Evolutionary conservation across 495 filamentous ascomycete species (phyloP).

Genomic region (Hyaloscypha hepaticicola): DNA sequence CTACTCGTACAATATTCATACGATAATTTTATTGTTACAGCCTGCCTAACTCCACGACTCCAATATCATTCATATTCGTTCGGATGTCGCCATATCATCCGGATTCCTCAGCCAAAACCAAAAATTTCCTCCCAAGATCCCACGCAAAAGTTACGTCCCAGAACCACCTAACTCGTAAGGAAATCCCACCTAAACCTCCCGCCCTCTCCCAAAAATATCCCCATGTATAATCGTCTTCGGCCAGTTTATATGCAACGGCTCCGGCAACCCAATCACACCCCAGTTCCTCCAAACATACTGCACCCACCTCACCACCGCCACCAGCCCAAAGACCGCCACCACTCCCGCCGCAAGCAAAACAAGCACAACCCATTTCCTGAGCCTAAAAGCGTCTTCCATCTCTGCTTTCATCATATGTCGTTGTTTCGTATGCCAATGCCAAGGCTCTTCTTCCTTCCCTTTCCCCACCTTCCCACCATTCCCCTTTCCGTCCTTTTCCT

Average conservation of each 20-base stretch:
- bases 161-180: too few species aligned
- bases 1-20: too few species aligned
- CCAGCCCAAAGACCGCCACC: conserved; percentile 1
- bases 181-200: not conserved
- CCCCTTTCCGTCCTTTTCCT: not conserved
- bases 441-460: conserved; percentile 24
- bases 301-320: not conserved
- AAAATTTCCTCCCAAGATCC: too few species aligned
- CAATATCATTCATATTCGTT: too few species aligned
- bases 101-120: too few species aligned
- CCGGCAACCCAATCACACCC: not conserved
- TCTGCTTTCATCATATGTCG: conserved; percentile 49
- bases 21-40: too few species aligned
- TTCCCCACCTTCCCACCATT: not conserved
- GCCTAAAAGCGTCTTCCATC: conserved; percentile 50
- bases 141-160: too few species aligned
- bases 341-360: conserved; percentile 29
- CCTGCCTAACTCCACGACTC: too few species aligned
- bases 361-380: conserved; percentile 41
- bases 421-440: conserved; percentile 53
- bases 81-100: too few species aligned
- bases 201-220: not conserved
- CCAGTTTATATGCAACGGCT: not conserved
- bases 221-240: not conserved
- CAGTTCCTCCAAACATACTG: conserved; percentile 15